Evolutionary conservation across 352 stramenopile genomes (phyloP), one percentile per base, ranked within the genome.

Genomic region (Globisporangium yorkense): DNA sequence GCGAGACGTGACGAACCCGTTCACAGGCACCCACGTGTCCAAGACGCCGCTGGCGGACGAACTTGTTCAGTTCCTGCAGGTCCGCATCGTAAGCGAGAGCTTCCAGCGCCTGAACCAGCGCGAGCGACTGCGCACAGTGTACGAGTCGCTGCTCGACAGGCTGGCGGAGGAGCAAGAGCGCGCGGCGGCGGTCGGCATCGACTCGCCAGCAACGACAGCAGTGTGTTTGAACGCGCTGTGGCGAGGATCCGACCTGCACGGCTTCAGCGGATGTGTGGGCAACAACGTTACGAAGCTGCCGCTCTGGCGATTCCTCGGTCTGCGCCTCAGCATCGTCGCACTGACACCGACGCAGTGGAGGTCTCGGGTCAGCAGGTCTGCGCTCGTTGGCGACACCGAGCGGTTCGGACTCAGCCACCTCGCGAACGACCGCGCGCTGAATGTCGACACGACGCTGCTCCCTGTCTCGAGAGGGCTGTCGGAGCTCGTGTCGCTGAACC

Each of bases 371-470:
- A 69, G 5, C 7, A 66, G 18, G 45, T 15, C 49, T 3, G 31
- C 51, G 40, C 12, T 57, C 18, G 39, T 61, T 8, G 63, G 63
- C 0, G 70, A 80, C 54, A 88, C 77, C 1, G 71, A 88, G 48
- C 73, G 80, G 2, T 85, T 83, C 43, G 79, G 74, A 0, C 37
- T 66, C 24, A 86, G 74, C 31, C 79, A 87, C 37, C 55, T 86
- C 21, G 59, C 67, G 12, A 83, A 83, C 54, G 67, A 87, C 41
- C 74, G 79, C 31, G 62, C 67, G 6, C 54, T 81, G 40, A 65
- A 61, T 12, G 61, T 89, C 41, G 69, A 83, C 52, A 44, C 57
- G 9, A 49, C 57, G 12, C 45, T 75, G 12, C 59, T 78, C 24
- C 73, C 73, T 20, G 61, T 67, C 29, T 78, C 72, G 0, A 57